These are phyloP conservation scores for Candida schatavii DNA, from an alignment of 805 yeast species.

Conservation along the genomic window DNA sequence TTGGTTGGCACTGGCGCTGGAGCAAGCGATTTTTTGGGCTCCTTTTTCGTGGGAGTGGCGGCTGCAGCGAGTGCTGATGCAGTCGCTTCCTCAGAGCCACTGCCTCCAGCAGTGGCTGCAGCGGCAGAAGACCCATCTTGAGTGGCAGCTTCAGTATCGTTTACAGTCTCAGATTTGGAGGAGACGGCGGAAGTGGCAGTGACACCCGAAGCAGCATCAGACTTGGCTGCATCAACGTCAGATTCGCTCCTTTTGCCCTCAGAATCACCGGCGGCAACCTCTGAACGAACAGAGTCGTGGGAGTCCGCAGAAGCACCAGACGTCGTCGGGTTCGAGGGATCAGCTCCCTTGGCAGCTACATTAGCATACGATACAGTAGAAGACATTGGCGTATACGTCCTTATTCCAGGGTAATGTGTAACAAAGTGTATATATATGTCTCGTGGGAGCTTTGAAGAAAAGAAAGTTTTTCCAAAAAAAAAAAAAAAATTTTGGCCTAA, in stretches of 20 bases:
- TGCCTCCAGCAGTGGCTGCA: constrained; percentile 6
- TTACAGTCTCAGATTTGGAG: constrained; percentile 1
- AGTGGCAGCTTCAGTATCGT: constrained; percentile 3
- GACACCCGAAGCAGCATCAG: constrained; percentile 5
- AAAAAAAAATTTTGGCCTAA: background rate
- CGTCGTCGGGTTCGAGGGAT: constrained; percentile 1
- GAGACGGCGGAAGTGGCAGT: constrained; percentile 5
- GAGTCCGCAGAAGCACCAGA: background rate
- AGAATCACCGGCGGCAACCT: constrained; percentile 8
- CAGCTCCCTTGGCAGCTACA: constrained; percentile 36
- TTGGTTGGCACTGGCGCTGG: constrained; percentile 47
- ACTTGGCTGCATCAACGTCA: constrained; percentile 7
- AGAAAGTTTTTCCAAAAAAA: background rate
- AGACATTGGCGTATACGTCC: constrained; percentile 5
- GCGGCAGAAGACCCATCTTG: constrained; percentile 4
- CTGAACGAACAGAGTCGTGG: background rate
- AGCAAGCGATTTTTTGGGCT: constrained; percentile 34
- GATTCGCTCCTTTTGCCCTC: constrained; percentile 5
- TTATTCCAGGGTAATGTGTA: background rate
- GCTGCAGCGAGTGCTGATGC: constrained; percentile 7
- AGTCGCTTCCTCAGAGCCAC: background rate
- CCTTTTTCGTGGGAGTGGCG: constrained; percentile 8
- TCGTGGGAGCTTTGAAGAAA: background rate
- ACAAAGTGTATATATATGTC: background rate
- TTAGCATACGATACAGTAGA: constrained; percentile 40